Evolutionary conservation across 768 basidiomycete genomes (phyloP), one percentile per base, ranked within the genome.

Genomic region (Amanita molliuscula): DNA sequence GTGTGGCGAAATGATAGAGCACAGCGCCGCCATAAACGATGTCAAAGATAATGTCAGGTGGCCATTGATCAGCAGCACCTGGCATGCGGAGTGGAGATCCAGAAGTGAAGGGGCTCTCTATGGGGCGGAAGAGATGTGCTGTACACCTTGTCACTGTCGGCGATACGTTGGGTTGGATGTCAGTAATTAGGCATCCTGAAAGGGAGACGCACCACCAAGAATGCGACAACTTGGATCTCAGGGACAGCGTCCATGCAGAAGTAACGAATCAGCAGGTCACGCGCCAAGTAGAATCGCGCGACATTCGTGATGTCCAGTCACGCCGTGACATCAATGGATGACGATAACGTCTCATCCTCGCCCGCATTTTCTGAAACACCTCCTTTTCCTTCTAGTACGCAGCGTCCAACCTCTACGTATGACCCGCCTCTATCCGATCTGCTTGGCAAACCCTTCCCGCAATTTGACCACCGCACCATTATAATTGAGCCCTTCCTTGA

Each of bases 401-500:
- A 34, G 34, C n/a, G n/a, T n/a, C n/a, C n/a, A 40, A 29, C 47
- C 34, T 35, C 44, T 11, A 23, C 18, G 34, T 21, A 54, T 18
- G 46, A 54, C 38, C 54, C 58, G 33, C 59, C 65, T 6, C 55
- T 69, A 9, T 47, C 59, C 15, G 70, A 69, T 21, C 55, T 70
- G 26, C 64, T 72, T 34, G 60, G 58, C 16, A 62, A 69, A 34
- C 52, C 53, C 18, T 70, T 70, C 46, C 54, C 63, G 10, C 57
- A 65, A 0, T 71, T 73, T 49, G 68, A 71, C 53, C 66, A 67
- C 15, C 57, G 66, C 42, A 48, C 56, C 10, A 54, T 56, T 6
- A 58, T 73, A 7, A 65, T 67, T 11, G 52, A 55, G 3, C 71
- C 70, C 0, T 73, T 71, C 53, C 55, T 63, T 34, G 61, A 64